Percentiles rank a stretch among this genome's conserved stretches.
Conservation (phyloP, 192 early-diverging fungal species). For the Linnemannia hyalina region DNA sequence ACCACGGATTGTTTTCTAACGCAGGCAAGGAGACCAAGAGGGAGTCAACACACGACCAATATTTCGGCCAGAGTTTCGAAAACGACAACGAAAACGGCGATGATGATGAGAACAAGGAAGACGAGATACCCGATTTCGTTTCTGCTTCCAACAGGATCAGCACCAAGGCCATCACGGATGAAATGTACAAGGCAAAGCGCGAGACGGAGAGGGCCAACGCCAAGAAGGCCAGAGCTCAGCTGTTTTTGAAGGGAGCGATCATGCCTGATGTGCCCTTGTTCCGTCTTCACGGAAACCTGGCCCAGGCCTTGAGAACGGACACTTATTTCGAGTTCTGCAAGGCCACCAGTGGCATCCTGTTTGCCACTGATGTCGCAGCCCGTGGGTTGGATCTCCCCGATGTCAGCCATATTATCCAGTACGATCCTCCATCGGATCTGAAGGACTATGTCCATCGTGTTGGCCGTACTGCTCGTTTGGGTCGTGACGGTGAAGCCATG, state of each 20-base stretch:
- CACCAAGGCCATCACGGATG: constrained; percentile 44
- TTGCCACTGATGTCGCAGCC: constrained; percentile 98
- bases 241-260: constrained; percentile 66
- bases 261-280: constrained; percentile 80
- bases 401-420: constrained; percentile 93
- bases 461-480: constrained; percentile 96
- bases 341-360: constrained; percentile 76
- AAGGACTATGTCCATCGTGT: constrained; percentile 97
- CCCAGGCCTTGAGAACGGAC: constrained; percentile 82
- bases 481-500: constrained; percentile 86
- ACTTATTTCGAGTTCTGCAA: constrained; percentile 82
- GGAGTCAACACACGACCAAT: constrained; percentile 46
- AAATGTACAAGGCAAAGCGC: constrained; percentile 62
- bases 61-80: constrained; percentile 54
- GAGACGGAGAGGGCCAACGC: constrained; percentile 62
- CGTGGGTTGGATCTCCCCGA: constrained; percentile 98
- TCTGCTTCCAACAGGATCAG: constrained; percentile 46
- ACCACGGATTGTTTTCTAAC: constrained; percentile 86
- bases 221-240: constrained; percentile 42
- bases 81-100: constrained; percentile 58
- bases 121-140: constrained; percentile 55
- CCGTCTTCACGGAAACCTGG: constrained; percentile 91
- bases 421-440: constrained; percentile 95
- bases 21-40: constrained; percentile 61
- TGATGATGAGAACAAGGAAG: constrained; percentile 56